These are phyloP conservation scores for Nicotiana sylvestris DNA, from an alignment of 257 asterid species.

Conservation along the genomic window DNA sequence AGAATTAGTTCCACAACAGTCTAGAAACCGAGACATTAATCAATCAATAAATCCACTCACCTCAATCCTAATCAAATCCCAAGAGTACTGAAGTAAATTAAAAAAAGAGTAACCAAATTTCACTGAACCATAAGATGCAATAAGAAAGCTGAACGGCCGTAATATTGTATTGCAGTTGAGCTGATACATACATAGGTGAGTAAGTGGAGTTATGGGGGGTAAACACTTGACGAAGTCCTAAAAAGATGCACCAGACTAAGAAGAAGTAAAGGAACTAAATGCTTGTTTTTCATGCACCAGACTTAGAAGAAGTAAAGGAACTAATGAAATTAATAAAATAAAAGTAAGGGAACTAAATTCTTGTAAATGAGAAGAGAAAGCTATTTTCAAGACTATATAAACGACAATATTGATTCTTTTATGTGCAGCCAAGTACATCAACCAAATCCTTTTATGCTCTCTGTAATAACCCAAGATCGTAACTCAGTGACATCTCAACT, in stretches of 20 bases:
- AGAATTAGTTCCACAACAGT: background rate
- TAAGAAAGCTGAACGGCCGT: background rate
- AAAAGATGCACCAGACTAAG: background rate
- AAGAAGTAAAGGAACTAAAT: background rate
- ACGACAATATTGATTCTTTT: background rate
- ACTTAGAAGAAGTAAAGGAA: background rate
- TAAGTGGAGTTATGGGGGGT: background rate
- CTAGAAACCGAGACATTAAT: background rate
- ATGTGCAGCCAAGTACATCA: background rate
- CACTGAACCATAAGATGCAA: background rate
- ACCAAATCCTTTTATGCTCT: background rate
- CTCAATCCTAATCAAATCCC: background rate
- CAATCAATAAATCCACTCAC: background rate
- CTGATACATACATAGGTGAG: background rate
- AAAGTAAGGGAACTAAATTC: background rate
- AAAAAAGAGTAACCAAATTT: background rate
- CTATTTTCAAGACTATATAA: background rate
- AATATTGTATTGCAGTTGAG: background rate
- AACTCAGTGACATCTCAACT: background rate
- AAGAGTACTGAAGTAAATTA: background rate
- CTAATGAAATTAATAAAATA: too few species aligned
- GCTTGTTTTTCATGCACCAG: background rate
- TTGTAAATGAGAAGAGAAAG: background rate
- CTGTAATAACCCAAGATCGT: background rate
- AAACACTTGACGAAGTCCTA: background rate